Evolutionary conservation across 495 filamentous ascomycete species (phyloP), one percentile per base, ranked within the genome.

Genomic region (Neurospora sublineolata): DNA sequence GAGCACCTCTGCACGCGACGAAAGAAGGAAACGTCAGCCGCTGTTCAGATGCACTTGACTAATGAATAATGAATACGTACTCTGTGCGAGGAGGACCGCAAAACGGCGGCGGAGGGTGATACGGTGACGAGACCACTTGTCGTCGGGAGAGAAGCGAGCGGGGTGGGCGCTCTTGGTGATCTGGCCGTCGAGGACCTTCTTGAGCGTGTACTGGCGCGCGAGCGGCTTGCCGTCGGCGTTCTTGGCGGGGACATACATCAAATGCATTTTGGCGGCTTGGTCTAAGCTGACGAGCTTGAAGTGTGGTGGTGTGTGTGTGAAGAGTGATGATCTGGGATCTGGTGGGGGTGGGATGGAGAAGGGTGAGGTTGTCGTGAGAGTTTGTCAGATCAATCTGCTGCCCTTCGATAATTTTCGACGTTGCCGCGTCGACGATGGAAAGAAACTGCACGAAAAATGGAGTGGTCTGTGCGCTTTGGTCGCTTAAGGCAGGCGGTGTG

Each of bases 151-250:
- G 86, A 97, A 99, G 73, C 96, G 86, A 64, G 96, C 96, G 27
- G 96, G 95, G 87, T 99, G 95, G 44, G 95, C 95, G 64, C 91
- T 94, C 85, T 94, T 96, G 77, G 96, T 96, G 78, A 97, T 91
- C 76, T 93, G 87, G 75, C 91, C 90, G 71, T 87, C 80, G 30
- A 89, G 82, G 74, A 93, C 86, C 82, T 95, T 96, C 81, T 94
- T 91, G 70, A 94, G 88, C 10, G 94, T 97, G 88, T 97, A 99
- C 76, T 90, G 72, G 37, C 78, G 76, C 69, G 68, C 72, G 68
- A 40, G 77, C 73, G 93, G 91, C 83, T 93, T 92, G 84, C 93
- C 94, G 60, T 86, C 82, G 77, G 87, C 77, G 79, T 91, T 36
- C 52, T 33, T 64, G 52, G 52, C 90, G 79, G 92, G 80, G 70